Evolutionary conservation across 1,284 basidiomycete genomes (phyloP).

Genomic region (Sporisorium graminicola): DNA sequence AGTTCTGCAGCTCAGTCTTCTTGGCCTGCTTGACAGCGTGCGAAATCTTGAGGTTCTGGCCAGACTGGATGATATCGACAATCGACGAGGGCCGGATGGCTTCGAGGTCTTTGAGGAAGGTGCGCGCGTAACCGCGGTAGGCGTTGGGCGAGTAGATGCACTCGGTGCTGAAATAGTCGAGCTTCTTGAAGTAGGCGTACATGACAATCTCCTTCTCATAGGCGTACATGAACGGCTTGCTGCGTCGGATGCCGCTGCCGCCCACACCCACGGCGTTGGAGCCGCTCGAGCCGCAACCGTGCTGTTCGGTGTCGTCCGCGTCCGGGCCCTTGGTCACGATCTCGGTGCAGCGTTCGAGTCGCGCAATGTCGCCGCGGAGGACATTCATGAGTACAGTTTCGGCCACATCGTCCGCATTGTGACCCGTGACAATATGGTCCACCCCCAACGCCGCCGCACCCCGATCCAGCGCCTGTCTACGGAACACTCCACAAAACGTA

Average conservation of each 20-base stretch:
- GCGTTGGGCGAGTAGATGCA: slow-evolving; percentile 97
- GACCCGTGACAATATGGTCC: slow-evolving; percentile 98
- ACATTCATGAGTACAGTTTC: slow-evolving; percentile 99
- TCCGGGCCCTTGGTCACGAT: slow-evolving; percentile 75
- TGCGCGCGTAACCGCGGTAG: slow-evolving; percentile 93
- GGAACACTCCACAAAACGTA: slow-evolving; percentile 98
- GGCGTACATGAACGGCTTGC: slow-evolving; percentile 97
- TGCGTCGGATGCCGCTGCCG: slow-evolving; percentile 94
- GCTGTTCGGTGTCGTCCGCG: slow-evolving; percentile 37
- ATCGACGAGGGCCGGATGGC: slow-evolving; percentile 91
- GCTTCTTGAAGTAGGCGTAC: slow-evolving; percentile 95
- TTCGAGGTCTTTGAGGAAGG: slow-evolving; percentile 95
- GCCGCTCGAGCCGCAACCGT: slow-evolving; percentile 69
- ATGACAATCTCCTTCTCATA: slow-evolving; percentile 99
- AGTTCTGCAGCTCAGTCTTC: slow-evolving; percentile 59
- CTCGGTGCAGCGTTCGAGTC: slow-evolving; percentile 90
- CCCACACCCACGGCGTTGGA: slow-evolving; percentile 41
- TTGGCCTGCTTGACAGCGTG: slow-evolving; percentile 52
- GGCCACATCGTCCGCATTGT: slow-evolving; percentile 98
- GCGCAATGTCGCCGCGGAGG: slow-evolving; percentile 95
- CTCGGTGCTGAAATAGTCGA: slow-evolving; percentile 99
- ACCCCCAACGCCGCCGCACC: slow-evolving; percentile 89
- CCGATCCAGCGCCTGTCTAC: slow-evolving; percentile 93
- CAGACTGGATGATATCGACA: slow-evolving; percentile 87
- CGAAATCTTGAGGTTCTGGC: slow-evolving; percentile 61